Evolutionary conservation across 495 filamentous ascomycete genomes (phyloP), one percentile per base, ranked within the genome.

Genomic region (Glarea lozoyensis): DNA sequence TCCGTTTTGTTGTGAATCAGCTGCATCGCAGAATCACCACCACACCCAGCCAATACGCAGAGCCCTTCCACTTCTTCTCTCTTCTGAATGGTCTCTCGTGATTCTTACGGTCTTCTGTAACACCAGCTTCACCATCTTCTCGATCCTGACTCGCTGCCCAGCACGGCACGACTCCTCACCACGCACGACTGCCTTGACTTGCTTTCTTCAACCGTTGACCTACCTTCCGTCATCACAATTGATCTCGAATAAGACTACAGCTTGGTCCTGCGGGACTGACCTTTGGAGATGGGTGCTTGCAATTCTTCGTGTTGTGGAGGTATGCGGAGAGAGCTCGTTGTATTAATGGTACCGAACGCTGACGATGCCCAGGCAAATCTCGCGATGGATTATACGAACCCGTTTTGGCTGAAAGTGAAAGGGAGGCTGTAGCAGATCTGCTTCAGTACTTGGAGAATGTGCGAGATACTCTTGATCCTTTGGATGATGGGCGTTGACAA

Each of bases 361-460:
- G 49, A 55, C 24, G 34, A 22, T 41, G 21, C 35, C 50, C 52
- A 86, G 88, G 81, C 59, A 87, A 86, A 61, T 81, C 86, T 57
- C 86, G 84, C 64, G 92, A 95, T 72, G 88, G 84, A 55, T 73
- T 90, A 32, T 96, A 99, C 62, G 93, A 99, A 61, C 87, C 88
- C 37, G 88, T 92, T 35, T 72, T 99, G 40, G 89, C 88, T 46
- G 92, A 99, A 58, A 94, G 85, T 63, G 92, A 97, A 66, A 80
- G 92, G 54, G 92, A 96, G 73, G 92, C 92, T 33, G 93, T 99
- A 4, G 89, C 92, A 40, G 92, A 99, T 59, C 72, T 99, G 23
- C 71, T 99, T 16, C 82, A 87, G 52, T 97, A 92, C 59, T 79
- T 99, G 43, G 93, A 97, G 66, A 95, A 96, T 59, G 92, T 96